Evolutionary conservation across 768 basidiomycete species (phyloP), one percentile per base, ranked within the genome.

Genomic region (Boletus tylopilopsis): DNA sequence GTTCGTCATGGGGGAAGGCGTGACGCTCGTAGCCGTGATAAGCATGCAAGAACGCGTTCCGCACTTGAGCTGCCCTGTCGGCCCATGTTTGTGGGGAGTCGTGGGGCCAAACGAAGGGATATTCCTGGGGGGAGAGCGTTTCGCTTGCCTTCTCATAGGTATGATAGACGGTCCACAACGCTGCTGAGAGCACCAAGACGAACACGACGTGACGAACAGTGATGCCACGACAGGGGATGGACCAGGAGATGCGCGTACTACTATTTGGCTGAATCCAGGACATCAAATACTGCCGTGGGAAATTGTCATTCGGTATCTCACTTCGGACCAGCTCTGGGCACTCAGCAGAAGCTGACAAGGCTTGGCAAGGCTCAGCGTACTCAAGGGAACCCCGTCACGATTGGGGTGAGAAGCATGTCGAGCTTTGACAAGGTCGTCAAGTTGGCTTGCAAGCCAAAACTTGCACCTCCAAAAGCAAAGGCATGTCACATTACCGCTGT

Each of bases 401-500:
- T 43, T 19, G 30, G 16, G 19, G 42, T 0, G 21, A 29, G 41
- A 32, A 44, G 29, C 48, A 86, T 86, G 85, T 85, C 87, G 59
- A 85, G 83, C 71, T 88, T 78, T 69, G 88, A 90, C 75, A 90
- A 98, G 77, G 85, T 89, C 63, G 89, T 98, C 59, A 96, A 95
- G 73, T 73, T 91, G 66, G 96, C 95, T 13, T 97, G 94, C 73
- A 97, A 97, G 78, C 91, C 94, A 49, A 98, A 98, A 74, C 83
- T 90, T 39, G 91, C 92, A 2, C 85, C 91, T 2, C 96, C 96
- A 54, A 99, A 99, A 73, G 72, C 92, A 56, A 99, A 99, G 80
- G 94, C 92, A 51, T 16, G 71, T 66, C 2, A 13, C 13, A 12
- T 12, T 7, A 15, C 23, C 21, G 5, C 18, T 16, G 3, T 6